Conservation (phyloP, 1,284 basidiomycete genomes). For the Marasmius tenuissimus region DNA sequence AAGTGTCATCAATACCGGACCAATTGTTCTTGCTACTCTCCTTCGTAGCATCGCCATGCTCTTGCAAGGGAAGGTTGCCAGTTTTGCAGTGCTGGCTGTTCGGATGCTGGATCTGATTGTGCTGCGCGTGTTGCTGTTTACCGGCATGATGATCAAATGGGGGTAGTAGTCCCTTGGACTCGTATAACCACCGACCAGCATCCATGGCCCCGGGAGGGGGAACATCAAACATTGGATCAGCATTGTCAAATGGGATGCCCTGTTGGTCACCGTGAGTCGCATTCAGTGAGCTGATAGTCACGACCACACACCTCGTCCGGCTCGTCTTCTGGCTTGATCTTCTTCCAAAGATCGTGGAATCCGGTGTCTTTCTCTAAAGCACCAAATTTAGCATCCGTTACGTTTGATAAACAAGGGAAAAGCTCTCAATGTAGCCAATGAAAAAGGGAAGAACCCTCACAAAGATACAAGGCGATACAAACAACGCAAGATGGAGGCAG, state of each 20-base stretch:
- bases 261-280: background rate
- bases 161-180: background rate
- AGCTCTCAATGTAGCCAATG: slow-evolving; percentile 8
- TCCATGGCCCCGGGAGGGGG: slow-evolving; percentile 38
- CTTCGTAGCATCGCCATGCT: background rate
- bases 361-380: slow-evolving; percentile 40
- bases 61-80: too few relatives aligned
- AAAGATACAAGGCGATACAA: background rate
- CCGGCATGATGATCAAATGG: background rate
- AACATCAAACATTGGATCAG: slow-evolving; percentile 76
- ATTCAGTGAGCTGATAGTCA: background rate
- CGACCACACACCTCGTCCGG: slow-evolving; percentile 58
- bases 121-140: background rate
- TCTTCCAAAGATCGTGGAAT: slow-evolving; percentile 66
- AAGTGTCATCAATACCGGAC: background rate
- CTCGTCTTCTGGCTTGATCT: slow-evolving; percentile 66
- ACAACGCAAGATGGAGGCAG: background rate
- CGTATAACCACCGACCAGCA: slow-evolving; percentile 12
- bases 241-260: slow-evolving; percentile 72
- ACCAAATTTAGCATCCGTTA: too few relatives aligned
- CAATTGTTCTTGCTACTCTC: background rate
- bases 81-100: background rate
- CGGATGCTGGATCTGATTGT: background rate
- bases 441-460: background rate
- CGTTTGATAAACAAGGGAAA: too few relatives aligned